Conservation (phyloP, 306 rosid species). For the apple (Malus domestica) region ASM211411v1 NC_041797.1:15513001-15513500, state of each 20-base stretch:
- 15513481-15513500: neutral
- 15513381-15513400: conserved; percentile 17
- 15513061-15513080: no score
- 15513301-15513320: conserved; percentile 63
- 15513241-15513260: conserved; percentile 66
- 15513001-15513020: no score
- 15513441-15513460: neutral
- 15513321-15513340: neutral
- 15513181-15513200: conserved; percentile 1
- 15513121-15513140: conserved; percentile 42
- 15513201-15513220: conserved; percentile 34
- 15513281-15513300: neutral
- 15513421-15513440: conserved; percentile 56
- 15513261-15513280: conserved; percentile 4
- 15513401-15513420: conserved; percentile 66
- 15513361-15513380: neutral
- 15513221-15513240: conserved; percentile 53
- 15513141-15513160: conserved; percentile 20
- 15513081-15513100: no score
- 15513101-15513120: no score
- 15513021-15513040: no score
- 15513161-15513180: conserved; percentile 20
- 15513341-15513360: conserved; percentile 16
- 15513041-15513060: no score
- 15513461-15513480: conserved; percentile 9